A percentile compares a stretch with the other conserved stretches of the same genome.
These are phyloP conservation scores for Phytophthora aleatoria DNA, from an alignment of 352 stramenopile species.

Conservation along the genomic window DNA sequence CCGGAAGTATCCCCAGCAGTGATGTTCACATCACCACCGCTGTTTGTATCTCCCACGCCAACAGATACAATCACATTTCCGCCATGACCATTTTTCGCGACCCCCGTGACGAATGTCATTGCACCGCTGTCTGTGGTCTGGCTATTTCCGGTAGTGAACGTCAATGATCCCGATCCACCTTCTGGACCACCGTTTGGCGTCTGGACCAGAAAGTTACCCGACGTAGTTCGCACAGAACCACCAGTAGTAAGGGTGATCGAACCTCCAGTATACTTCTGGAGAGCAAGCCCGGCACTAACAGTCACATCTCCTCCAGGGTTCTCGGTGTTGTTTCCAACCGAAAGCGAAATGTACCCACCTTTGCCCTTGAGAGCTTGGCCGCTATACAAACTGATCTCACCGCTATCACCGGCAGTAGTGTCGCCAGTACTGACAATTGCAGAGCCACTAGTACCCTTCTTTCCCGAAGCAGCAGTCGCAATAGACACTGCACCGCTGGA, in stretches of 20 bases:
- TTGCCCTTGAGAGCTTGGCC: slow-evolving; percentile 58
- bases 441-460: slow-evolving; percentile 56
- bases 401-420: slow-evolving; percentile 61
- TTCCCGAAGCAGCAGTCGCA: slow-evolving; percentile 57
- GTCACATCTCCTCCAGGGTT: slow-evolving; percentile 61
- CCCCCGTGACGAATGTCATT: slow-evolving; percentile 32
- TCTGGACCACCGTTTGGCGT: slow-evolving; percentile 55
- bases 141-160: slow-evolving; percentile 30
- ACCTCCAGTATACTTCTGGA: slow-evolving; percentile 60
- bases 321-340: slow-evolving; percentile 58
- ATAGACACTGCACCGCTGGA: slow-evolving; percentile 63
- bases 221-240: slow-evolving; percentile 57
- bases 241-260: slow-evolving; percentile 63
- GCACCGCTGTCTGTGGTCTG: slow-evolving; percentile 28
- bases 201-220: slow-evolving; percentile 59
- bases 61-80: slow-evolving; percentile 30
- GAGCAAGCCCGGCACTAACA: slow-evolving; percentile 71
- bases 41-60: slow-evolving; percentile 32
- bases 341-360: slow-evolving; percentile 61
- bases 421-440: slow-evolving; percentile 62
- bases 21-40: slow-evolving; percentile 48
- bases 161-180: slow-evolving; percentile 55
- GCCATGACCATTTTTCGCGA: slow-evolving; percentile 31
- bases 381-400: slow-evolving; percentile 61
- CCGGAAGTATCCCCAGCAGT: slow-evolving; percentile 71